A percentile compares a stretch with the other conserved stretches of the same genome.
These are phyloP conservation scores for Cryphonectria naterciae DNA, from an alignment of 2,329 filamentous ascomycete species.

Conservation along the genomic window DNA sequence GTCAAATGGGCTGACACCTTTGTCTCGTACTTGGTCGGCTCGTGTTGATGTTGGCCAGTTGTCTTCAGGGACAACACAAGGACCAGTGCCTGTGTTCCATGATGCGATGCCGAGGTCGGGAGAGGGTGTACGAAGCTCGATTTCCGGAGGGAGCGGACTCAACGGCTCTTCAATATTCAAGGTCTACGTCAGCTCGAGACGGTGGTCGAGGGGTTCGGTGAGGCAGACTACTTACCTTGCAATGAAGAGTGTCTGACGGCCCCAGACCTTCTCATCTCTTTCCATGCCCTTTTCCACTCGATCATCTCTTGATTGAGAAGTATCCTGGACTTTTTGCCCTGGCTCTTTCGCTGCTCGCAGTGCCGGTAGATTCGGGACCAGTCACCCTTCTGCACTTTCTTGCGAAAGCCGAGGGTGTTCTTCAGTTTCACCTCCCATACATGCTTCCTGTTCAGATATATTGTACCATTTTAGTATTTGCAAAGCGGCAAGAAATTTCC, in stretches of 20 bases:
- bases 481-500: neutral
- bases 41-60: neutral
- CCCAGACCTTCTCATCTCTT: neutral
- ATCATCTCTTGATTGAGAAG: neutral
- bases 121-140: neutral
- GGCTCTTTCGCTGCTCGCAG: neutral
- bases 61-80: neutral
- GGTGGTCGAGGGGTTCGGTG: too few relatives aligned
- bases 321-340: neutral
- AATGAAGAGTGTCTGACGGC: neutral
- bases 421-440: neutral
- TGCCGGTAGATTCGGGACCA: neutral
- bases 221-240: neutral
- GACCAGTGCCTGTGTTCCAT: neutral
- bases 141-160: neutral
- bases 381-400: neutral
- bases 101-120: neutral
- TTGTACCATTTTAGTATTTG: neutral
- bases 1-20: neutral
- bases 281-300: neutral
- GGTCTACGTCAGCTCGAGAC: neutral
- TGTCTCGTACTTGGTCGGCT: neutral
- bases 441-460: neutral
- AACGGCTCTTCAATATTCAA: neutral
- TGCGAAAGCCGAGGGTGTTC: neutral